These are phyloP conservation scores for Kwoniella newhampshirensis DNA, from an alignment of 768 basidiomycete species.

Conservation along the genomic window DNA sequence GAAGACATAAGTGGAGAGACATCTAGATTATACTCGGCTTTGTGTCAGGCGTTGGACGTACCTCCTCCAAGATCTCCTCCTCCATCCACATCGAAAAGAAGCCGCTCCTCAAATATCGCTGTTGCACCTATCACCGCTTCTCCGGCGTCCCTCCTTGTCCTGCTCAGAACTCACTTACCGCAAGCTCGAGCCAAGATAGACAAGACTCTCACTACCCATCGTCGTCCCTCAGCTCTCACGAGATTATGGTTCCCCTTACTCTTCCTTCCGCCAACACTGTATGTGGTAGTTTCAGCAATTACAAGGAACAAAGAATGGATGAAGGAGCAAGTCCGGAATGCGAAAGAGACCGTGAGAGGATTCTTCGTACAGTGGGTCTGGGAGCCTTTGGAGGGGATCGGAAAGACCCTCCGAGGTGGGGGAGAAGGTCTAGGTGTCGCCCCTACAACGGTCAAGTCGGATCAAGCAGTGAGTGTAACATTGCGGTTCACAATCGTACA, in stretches of 20 bases:
- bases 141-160: slow-evolving; percentile 28
- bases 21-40: slow-evolving; percentile 31
- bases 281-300: slow-evolving; percentile 59
- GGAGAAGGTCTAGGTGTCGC: slow-evolving; percentile 70
- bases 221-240: slow-evolving; percentile 67
- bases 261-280: slow-evolving; percentile 67
- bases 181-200: slow-evolving; percentile 45
- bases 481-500: neutral
- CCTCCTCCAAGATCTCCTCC: slow-evolving; percentile 22
- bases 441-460: slow-evolving; percentile 77
- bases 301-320: slow-evolving; percentile 66
- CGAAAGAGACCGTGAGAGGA: slow-evolving; percentile 65
- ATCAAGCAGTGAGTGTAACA: slow-evolving; percentile 66
- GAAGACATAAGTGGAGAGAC: slow-evolving; percentile 36
- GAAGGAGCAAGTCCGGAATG: slow-evolving; percentile 61
- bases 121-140: slow-evolving; percentile 19
- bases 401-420: slow-evolving; percentile 78
- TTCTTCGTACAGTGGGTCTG: slow-evolving; percentile 82
- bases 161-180: slow-evolving; percentile 49
- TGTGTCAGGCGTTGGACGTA: slow-evolving; percentile 42
- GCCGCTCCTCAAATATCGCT: slow-evolving; percentile 21
- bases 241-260: slow-evolving; percentile 80
- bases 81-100: slow-evolving; percentile 23
- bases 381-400: slow-evolving; percentile 76
- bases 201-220: slow-evolving; percentile 56